phyloP scores from a whole-genome alignment of 164 flowering plant species.

The Akebia trifoliata region DNA sequence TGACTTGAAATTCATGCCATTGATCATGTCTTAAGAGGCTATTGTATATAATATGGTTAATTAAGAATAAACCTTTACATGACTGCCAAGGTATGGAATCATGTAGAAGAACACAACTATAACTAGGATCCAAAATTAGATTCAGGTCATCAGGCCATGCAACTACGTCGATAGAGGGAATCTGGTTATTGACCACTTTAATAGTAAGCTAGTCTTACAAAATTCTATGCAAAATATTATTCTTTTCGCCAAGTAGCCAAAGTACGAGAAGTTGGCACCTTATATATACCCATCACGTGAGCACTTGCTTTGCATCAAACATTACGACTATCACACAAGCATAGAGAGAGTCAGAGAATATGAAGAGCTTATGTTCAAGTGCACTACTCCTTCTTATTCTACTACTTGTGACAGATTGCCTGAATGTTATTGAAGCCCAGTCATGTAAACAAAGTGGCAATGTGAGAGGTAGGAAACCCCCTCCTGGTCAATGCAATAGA shows the following conservation, averaged over 20 bases:
- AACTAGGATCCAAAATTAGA: background rate
- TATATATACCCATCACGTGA: background rate
- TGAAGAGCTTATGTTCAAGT: background rate
- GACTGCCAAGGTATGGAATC: background rate
- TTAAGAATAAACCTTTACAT: background rate
- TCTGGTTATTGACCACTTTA: background rate
- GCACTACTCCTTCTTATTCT: background rate
- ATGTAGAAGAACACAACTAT: background rate
- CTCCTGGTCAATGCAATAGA: constrained; percentile 5
- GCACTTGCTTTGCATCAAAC: too few species aligned
- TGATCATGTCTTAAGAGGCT: too few species aligned
- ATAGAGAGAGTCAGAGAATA: background rate
- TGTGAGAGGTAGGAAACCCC: constrained; percentile 3
- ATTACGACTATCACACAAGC: too few species aligned
- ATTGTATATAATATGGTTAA: background rate
- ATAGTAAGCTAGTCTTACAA: background rate
- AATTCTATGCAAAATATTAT: too few species aligned
- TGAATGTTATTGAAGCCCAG: constrained; percentile 2
- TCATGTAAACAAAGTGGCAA: constrained; percentile 9
- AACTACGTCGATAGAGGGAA: background rate
- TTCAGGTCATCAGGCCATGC: background rate
- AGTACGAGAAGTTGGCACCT: background rate
- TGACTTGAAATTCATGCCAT: too few species aligned
- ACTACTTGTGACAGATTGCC: background rate
- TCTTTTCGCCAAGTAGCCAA: too few species aligned